A percentile compares a stretch with the other conserved stretches of the same genome.
Conservation (phyloP, 352 stramenopile genomes). For the Pythium sukuiense region DNA sequence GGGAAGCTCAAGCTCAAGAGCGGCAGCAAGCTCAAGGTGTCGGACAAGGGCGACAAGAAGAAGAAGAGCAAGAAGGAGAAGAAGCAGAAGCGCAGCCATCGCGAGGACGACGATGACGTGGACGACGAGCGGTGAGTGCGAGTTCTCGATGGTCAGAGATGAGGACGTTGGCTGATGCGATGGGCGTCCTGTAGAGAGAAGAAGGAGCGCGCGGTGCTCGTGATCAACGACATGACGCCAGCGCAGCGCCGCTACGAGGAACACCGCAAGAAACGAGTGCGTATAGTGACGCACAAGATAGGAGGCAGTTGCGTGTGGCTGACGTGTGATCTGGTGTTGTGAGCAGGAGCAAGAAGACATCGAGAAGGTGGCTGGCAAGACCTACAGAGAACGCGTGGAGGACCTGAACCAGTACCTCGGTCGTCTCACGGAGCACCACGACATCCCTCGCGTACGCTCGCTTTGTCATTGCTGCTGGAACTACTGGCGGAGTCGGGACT, state of each 20-base stretch:
- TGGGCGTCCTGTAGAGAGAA: conserved; percentile 3
- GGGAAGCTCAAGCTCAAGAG: conserved; percentile 86
- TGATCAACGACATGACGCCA: conserved; percentile 60
- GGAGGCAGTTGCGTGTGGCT: background rate
- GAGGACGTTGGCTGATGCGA: background rate
- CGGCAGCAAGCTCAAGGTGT: conserved; percentile 60
- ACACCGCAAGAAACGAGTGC: conserved; percentile 77
- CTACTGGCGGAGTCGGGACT: background rate
- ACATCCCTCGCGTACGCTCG: conserved; percentile 93
- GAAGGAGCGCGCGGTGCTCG: conserved; percentile 26
- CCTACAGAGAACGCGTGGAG: conserved; percentile 93
- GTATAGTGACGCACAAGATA: conserved; percentile 10
- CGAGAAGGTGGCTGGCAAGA: conserved; percentile 83
- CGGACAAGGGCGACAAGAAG: conserved; percentile 50
- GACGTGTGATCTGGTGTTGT: background rate
- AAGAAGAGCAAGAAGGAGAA: conserved; percentile 48
- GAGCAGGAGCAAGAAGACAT: conserved; percentile 84
- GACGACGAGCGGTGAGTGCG: conserved; percentile 11
- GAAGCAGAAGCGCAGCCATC: conserved; percentile 14
- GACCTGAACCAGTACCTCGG: conserved; percentile 96
- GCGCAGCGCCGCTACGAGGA: conserved; percentile 79
- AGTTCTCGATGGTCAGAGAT: background rate
- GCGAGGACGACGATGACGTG: background rate
- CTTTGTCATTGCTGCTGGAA: background rate
- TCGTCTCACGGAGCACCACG: conserved; percentile 96